Base-by-base conservation (phyloP, 2,329 filamentous ascomycete genomes). In the Calonectria montana region DNA sequence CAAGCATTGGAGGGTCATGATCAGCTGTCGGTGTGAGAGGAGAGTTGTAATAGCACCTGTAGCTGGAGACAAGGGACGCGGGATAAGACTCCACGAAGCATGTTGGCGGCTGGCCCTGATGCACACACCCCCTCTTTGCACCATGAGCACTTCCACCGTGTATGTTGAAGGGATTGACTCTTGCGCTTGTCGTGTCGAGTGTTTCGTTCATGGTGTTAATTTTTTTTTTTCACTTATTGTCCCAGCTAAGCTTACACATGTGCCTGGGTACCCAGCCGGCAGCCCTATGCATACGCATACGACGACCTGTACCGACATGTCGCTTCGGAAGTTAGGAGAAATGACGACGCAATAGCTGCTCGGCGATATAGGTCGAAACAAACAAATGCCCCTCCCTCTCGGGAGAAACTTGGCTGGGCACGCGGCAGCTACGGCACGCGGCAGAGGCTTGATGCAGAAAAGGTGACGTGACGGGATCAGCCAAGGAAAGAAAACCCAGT, bases 301-400 rank as follows among this genome's bases (percentile, higher is more conserved):
- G 53, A 37, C 21, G 21, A 27, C 53, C 25, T 50, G 48, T 70
- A 61, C 62, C 50, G 67, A 65, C 62, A 65, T 37, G 53, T 59
- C 53, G 61, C 53, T 47, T 65, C 63, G 63, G 63, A 45, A 62
- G 55, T 67, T 63, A 67, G 57, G 57, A 71, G 57, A 71, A 67
- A 68, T 65, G 59, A 68, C 37, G 31, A 39, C 47, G 39, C 45
- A 64, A 68, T 64, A 65, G 62, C 45, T 50, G 29, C 35, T 53
- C 62, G 63, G 67, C 45, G 50, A 65, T 65, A 65, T 70, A 69
- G 37, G 47, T 57, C 50, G 64, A 55, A 66, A 66, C 48, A 66
- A 57, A 66, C 50, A 29, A 45, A 63, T 7, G 31, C 53, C 31
- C 53, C 31, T 59, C 53, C 31, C 31, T 23, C 37, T 37, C 31